Evolutionary conservation across 805 yeast species (phyloP), one percentile per base, ranked within the genome.

Genomic region (Maudiozyma saulgeensis): DNA sequence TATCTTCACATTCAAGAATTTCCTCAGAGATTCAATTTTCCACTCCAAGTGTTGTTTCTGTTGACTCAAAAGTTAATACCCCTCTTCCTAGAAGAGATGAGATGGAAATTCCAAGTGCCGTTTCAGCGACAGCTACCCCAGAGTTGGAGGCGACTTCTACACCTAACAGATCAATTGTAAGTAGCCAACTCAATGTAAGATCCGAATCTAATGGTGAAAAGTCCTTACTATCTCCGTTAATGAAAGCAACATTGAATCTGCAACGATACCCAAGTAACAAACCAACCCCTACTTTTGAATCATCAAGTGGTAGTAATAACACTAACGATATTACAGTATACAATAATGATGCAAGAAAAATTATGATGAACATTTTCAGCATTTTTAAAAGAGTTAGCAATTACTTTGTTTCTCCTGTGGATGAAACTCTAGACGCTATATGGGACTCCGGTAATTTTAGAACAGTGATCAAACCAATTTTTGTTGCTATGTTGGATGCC

Each of bases 401-500:
- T 26, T 54, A 52, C 44, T 58, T 53, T 41, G 51, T 55, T 23
- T 47, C 47, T 11, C 53, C 51, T 6, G 42, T 45, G 19, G 49
- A 50, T 28, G 42, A 46, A 11, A 35, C 38, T 6, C 9, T 32
- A 21, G 50, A 53, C 19, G 15, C 50, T 8, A 34, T 41, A 11
- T 53, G 51, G 50, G 47, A 49, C 9, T 48, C 52, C 16, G 47
- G 49, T 15, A 52, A 51, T 26, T 51, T 51, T n/a, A 47, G 50
- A 11, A 48, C 49, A 16, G 49, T 58, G 2, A 48, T 57, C 12
- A 61, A 66, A 42, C 71, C 78, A 4, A 52, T 75, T 3, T 57
- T 68, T 13, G 61, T 59, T 25, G 65, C 74, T 1, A 49, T 73
- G 11, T 54, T 63, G 37, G 72, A 72, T 47, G 59, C 64, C 2